phyloP scores from a whole-genome alignment of 768 basidiomycete genomes.

The Calvatia gigantea region DNA sequence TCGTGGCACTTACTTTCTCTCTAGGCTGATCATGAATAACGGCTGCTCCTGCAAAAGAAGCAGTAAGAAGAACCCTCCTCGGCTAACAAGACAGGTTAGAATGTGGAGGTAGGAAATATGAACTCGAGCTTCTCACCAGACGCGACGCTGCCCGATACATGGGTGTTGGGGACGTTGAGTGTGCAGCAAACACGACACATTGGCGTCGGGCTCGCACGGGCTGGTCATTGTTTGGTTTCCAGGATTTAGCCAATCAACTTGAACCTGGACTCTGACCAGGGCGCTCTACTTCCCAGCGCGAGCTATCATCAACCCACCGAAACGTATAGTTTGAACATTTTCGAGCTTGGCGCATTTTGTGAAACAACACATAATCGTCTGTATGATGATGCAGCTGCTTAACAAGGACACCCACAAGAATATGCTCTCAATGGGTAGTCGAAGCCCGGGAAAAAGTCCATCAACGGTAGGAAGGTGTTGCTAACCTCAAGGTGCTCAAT shows the following conservation, averaged over 20 bases:
- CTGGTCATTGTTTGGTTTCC: slow-evolving; percentile 21
- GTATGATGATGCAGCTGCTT: too few relatives aligned
- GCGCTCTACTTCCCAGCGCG: neutral
- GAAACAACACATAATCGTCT: too few relatives aligned
- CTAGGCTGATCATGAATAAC: slow-evolving; percentile 25
- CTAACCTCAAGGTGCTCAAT: too few relatives aligned
- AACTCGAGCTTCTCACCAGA: slow-evolving; percentile 19
- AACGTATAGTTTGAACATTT: too few relatives aligned
- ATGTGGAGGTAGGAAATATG: neutral
- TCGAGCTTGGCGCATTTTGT: too few relatives aligned
- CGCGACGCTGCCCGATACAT: slow-evolving; percentile 33
- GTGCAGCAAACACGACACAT: slow-evolving; percentile 11
- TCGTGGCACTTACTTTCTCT: slow-evolving; percentile 27
- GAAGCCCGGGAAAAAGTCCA: too few relatives aligned
- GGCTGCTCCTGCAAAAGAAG: slow-evolving; percentile 28
- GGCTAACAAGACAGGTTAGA: slow-evolving; percentile 22
- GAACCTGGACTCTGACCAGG: neutral
- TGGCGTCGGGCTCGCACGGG: slow-evolving; percentile 19
- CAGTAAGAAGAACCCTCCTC: slow-evolving; percentile 30
- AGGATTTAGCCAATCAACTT: neutral
- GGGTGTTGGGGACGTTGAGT: slow-evolving; percentile 6
- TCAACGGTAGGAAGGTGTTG: neutral
- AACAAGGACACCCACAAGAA: too few relatives aligned
- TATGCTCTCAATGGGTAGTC: too few relatives aligned
- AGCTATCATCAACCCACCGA: too few relatives aligned